phyloP scores from a whole-genome alignment of 805 yeast species.

The Jamesozyma rosinii region DNA sequence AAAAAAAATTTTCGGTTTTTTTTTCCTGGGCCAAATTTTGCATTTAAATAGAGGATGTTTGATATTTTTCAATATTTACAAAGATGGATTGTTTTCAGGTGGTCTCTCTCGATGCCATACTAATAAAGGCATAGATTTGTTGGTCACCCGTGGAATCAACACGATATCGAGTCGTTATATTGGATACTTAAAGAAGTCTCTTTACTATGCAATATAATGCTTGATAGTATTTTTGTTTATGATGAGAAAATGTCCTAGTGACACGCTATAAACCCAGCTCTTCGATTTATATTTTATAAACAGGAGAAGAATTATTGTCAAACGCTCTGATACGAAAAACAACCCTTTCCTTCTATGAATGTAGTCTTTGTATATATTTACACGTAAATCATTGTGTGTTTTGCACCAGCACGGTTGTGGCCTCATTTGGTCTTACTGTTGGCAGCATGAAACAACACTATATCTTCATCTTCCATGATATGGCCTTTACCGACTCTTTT shows the following conservation, averaged over 20 bases:
- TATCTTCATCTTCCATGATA: conserved; percentile 75
- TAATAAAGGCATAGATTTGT: background rate
- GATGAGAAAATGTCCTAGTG: conserved; percentile 34
- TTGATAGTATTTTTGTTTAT: conserved; percentile 19
- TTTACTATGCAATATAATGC: background rate
- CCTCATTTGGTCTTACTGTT: conserved; percentile 41
- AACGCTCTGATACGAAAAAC: conserved; percentile 29
- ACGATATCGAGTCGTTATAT: background rate
- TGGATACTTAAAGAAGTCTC: conserved; percentile 1
- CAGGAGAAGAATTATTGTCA: conserved; percentile 30
- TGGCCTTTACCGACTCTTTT: conserved; percentile 55
- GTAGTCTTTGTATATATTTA: background rate
- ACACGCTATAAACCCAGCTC: conserved; percentile 37
- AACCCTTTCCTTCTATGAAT: background rate
- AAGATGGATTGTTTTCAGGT: no score
- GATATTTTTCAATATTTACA: background rate
- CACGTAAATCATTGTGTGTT: background rate
- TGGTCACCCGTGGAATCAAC: background rate
- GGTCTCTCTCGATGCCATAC: no score
- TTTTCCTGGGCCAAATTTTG: background rate
- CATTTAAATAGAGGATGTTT: background rate
- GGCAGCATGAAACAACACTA: conserved; percentile 62
- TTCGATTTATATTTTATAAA: conserved; percentile 27
- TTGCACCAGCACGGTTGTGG: no score
- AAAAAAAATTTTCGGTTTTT: no score